Percentiles rank a stretch among this genome's conserved stretches.
Conservation (phyloP, 805 yeast genomes). For the Saccharomycopsis vini region DNA sequence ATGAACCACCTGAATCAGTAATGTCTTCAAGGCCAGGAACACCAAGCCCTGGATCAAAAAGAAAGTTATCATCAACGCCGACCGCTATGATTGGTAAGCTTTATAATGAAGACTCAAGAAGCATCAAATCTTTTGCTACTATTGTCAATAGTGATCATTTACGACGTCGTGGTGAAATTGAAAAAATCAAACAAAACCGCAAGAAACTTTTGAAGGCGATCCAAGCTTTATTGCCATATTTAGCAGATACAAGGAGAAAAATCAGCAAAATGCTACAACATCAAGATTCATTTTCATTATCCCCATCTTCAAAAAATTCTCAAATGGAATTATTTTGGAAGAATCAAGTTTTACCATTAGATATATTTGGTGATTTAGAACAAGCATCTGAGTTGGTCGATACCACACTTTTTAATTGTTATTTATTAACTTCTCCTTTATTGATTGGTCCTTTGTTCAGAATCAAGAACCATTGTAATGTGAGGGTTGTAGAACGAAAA, state of each 20-base stretch:
- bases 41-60: too few species aligned
- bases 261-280: constrained; percentile 25
- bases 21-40: too few species aligned
- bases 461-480: constrained; percentile 64
- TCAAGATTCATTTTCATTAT: too few species aligned
- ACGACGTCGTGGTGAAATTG: too few species aligned
- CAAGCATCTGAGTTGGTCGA: constrained; percentile 49
- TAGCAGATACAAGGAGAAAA: constrained; percentile 43
- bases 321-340: constrained; percentile 22
- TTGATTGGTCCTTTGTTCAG: constrained; percentile 79
- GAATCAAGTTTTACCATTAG: constrained; percentile 22
- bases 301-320: neutral
- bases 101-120: neutral
- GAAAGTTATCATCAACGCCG: too few species aligned
- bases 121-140: neutral
- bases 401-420: constrained; percentile 69
- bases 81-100: too few species aligned
- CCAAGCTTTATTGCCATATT: constrained; percentile 32
- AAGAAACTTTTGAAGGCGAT: constrained; percentile 21
- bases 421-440: constrained; percentile 56
- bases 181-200: constrained; percentile 2
- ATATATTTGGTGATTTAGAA: constrained; percentile 25
- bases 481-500: constrained; percentile 47
- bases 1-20: too few species aligned
- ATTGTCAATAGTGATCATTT: neutral